These are phyloP conservation scores for Tricholoma flavovirens DNA, from an alignment of 768 basidiomycete species.

Conservation along the genomic window DNA sequence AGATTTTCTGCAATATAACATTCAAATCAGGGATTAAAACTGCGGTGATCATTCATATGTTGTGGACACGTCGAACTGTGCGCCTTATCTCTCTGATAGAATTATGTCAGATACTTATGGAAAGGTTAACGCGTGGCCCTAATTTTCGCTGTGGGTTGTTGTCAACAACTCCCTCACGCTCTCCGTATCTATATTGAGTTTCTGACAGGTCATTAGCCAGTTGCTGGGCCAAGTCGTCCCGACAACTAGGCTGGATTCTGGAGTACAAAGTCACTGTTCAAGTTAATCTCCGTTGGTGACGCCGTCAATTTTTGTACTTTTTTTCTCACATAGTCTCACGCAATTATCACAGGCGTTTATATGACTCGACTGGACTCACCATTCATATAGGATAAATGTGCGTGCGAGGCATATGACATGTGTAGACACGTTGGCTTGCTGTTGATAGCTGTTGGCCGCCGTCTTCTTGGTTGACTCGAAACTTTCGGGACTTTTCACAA, in stretches of 20 bases:
- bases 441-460: neutral
- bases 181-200: neutral
- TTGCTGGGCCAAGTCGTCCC: neutral
- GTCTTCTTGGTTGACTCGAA: neutral
- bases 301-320: neutral
- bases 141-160: neutral
- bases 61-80: neutral
- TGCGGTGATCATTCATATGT: neutral
- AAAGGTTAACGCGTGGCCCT: neutral
- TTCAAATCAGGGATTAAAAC: neutral
- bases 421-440: neutral
- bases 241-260: neutral
- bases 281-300: neutral
- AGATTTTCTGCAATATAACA: neutral
- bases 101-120: neutral
- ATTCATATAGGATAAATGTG: neutral
- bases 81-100: neutral
- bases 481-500: too few relatives aligned
- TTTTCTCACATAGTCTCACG: neutral
- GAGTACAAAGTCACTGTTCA: neutral
- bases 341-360: neutral
- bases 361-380: neutral
- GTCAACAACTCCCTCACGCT: neutral
- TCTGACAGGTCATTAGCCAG: neutral
- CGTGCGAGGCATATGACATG: too few relatives aligned